These are phyloP conservation scores for Aciculosporium take DNA, from an alignment of 2,329 filamentous ascomycete genomes.

Conservation along the genomic window DNA sequence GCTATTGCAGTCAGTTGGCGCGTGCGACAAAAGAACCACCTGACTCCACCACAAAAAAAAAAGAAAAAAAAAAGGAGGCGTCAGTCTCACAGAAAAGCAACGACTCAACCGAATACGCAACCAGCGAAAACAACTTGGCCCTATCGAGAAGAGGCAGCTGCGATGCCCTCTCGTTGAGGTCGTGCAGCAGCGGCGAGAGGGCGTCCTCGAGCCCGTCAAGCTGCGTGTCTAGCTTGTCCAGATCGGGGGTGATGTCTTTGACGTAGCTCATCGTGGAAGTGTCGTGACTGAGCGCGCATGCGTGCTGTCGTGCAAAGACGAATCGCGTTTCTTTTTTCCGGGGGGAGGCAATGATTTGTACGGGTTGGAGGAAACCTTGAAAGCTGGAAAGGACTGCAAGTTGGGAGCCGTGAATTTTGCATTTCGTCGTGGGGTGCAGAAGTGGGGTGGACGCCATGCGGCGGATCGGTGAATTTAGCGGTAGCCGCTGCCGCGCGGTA, in stretches of 20 bases:
- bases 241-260: conserved; percentile 47
- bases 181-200: conserved; percentile 57
- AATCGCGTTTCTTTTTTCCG: too few species aligned
- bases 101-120: conserved; percentile 81
- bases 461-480: too few species aligned
- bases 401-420: too few species aligned
- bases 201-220: conserved; percentile 65
- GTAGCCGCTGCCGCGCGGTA: too few species aligned
- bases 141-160: conserved; percentile 87
- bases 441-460: too few species aligned
- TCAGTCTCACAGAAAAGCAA: conserved; percentile 62
- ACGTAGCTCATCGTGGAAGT: conserved; percentile 22
- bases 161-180: conserved; percentile 52
- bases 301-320: too few species aligned
- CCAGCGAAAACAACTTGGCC: conserved; percentile 81
- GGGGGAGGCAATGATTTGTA: background rate
- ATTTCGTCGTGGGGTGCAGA: too few species aligned
- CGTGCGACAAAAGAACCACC: too few species aligned
- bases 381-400: too few species aligned
- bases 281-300: background rate
- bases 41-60: too few species aligned
- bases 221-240: conserved; percentile 62
- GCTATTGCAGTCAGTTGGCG: conserved; percentile 23
- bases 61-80: background rate
- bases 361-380: too few species aligned